Conservation (phyloP, 306 rosid genomes). For the Acacia acuminata region DNA sequence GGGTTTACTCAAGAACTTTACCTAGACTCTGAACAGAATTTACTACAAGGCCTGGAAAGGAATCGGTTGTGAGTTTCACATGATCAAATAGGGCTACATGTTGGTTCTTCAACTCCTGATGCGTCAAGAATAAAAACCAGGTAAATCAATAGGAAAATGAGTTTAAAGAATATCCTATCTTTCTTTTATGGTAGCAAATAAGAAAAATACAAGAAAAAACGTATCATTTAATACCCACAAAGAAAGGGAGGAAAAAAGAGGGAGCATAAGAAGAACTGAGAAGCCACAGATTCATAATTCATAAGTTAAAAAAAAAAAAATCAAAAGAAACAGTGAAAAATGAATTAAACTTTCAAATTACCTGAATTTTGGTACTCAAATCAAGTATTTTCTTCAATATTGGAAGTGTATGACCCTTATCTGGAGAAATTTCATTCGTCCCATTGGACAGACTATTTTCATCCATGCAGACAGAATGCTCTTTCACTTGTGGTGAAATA, state of each 20-base stretch:
- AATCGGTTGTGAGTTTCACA: slow-evolving; percentile 51
- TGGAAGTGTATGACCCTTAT: slow-evolving; percentile 72
- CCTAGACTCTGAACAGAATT: slow-evolving; percentile 72
- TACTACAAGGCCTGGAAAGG: slow-evolving; percentile 60
- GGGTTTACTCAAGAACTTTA: slow-evolving; percentile 34
- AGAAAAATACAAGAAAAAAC: background rate
- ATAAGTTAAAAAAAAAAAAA: too few relatives aligned
- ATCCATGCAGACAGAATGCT: slow-evolving; percentile 44
- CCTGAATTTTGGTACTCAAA: slow-evolving; percentile 70
- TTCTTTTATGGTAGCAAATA: background rate
- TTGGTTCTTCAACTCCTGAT: slow-evolving; percentile 76
- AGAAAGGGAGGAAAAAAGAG: background rate
- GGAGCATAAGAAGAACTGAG: background rate
- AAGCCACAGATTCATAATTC: background rate
- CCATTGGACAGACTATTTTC: slow-evolving; percentile 51
- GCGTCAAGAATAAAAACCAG: slow-evolving; percentile 20
- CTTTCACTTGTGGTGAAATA: slow-evolving; percentile 36
- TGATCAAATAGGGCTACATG: slow-evolving; percentile 56
- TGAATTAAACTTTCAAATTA: slow-evolving; percentile 20
- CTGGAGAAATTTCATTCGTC: slow-evolving; percentile 56
- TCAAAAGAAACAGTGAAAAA: background rate
- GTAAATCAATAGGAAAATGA: slow-evolving; percentile 3
- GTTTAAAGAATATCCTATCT: background rate
- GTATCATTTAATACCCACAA: background rate
- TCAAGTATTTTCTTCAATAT: slow-evolving; percentile 69